Base-by-base conservation (phyloP, 768 basidiomycete genomes). In the Amanita polypyramis region DNA sequence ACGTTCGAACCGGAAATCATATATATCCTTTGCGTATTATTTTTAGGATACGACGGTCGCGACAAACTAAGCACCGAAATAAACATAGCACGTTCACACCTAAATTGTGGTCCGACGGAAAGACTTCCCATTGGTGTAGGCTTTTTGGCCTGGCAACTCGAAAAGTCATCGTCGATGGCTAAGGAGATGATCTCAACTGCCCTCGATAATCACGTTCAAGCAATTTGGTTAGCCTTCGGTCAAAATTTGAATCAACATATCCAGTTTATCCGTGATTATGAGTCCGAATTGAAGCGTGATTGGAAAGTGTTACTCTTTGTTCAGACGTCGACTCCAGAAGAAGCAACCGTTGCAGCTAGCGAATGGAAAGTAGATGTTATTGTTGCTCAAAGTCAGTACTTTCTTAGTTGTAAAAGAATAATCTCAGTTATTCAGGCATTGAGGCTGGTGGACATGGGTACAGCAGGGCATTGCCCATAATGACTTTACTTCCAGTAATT, bases 391-490 rank as follows among this genome's bases (percentile, higher is more conserved):
- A 86, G 89, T 85, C 45, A 36, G 44, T 43, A 21, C 39, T 43
- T 14, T 43, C 47, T 30, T 29, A 20, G 17, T 23, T 39, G 35
- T 47, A 38, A 15, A 45, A 39, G 51, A 36, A 49, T 34, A 48
- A 35, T 37, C 27, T 29, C 25, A 45, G 14, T 37, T 35, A 2
- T 10, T 36, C 49, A 90, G 88, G 88, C 3, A 76, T 70, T 48
- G 89, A 92, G 63, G 76, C 85, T 33, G 89, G 89, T 6, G 89
- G 89, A 21, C 89, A 91, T 62, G 86, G 85, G 5, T 63, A 70
- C 40, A 53, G 63, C 17, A 58, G 69, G 34, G 76, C 82, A 5
- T 73, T 75, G 32, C 77, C 87, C 1, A 68, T 85, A 45, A 62
- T 79, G 47, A 75, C 73, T 11, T 66, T 90, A 37, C 57, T 89